Conservation (phyloP, 768 basidiomycete genomes). For the Tulasnella sp. region DNA sequence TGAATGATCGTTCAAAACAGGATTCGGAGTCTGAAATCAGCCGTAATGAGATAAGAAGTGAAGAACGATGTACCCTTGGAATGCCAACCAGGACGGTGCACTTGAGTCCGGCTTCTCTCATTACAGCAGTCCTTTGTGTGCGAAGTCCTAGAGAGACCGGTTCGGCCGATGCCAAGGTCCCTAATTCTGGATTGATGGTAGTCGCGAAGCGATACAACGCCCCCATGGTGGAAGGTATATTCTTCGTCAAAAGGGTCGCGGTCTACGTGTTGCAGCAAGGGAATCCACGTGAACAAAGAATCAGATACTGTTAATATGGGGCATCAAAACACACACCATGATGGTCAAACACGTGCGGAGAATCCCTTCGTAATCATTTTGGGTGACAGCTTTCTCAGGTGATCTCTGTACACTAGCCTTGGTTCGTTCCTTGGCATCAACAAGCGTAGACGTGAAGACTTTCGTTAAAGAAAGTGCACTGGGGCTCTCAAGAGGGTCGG, state of each 20-base stretch:
- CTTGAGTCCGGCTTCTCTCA: slow-evolving; percentile 84
- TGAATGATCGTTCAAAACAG: slow-evolving; percentile 32
- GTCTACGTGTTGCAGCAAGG: too few relatives aligned
- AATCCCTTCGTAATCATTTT: slow-evolving; percentile 23
- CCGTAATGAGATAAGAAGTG: slow-evolving; percentile 1
- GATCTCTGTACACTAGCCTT: slow-evolving; percentile 44
- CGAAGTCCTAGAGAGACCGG: slow-evolving; percentile 42
- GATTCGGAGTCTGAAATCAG: background rate
- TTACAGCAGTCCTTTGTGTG: slow-evolving; percentile 65
- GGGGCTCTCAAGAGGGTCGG: slow-evolving; percentile 48
- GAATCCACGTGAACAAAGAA: too few relatives aligned
- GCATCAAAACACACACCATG: background rate
- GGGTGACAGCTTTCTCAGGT: background rate
- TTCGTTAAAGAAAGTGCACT: slow-evolving; percentile 40
- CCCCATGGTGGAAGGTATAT: slow-evolving; percentile 68
- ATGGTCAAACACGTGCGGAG: slow-evolving; percentile 15
- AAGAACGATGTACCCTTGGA: slow-evolving; percentile 50
- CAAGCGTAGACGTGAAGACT: slow-evolving; percentile 51
- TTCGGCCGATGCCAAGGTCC: slow-evolving; percentile 25
- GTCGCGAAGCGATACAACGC: slow-evolving; percentile 74
- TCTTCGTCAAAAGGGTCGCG: slow-evolving; percentile 71
- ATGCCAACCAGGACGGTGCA: slow-evolving; percentile 84
- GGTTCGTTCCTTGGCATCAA: slow-evolving; percentile 50
- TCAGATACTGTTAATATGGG: background rate
- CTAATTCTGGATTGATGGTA: slow-evolving; percentile 23